A percentile compares a stretch with the other conserved stretches of the same genome.
Evolutionary conservation across 2,329 filamentous ascomycete species (phyloP).

Genomic region (Plenodomus tracheiphilus): DNA sequence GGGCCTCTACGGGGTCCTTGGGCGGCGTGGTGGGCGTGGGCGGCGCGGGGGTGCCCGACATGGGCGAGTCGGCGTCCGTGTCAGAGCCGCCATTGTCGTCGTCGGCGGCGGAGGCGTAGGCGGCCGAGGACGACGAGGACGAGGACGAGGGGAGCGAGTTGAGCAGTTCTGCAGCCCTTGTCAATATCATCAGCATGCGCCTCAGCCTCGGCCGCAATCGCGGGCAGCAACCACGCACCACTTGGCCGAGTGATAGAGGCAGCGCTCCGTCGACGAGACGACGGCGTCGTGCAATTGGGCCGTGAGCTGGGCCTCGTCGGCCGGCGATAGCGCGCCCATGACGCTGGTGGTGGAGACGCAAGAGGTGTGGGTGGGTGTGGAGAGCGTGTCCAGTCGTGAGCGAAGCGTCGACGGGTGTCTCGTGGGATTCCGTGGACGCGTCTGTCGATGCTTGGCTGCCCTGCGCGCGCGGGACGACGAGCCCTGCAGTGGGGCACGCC

Average conservation of each 20-base stretch:
- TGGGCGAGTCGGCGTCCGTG: conserved; percentile 62
- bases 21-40: conserved; percentile 53
- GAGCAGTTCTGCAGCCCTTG: conserved; percentile 90
- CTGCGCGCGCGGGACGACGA: conserved; percentile 5
- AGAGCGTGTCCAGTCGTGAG: no score
- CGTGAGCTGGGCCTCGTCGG: conserved; percentile 63
- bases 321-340: conserved; percentile 39
- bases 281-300: conserved; percentile 81
- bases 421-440: no score
- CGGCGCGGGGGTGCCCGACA: conserved; percentile 56
- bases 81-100: conserved; percentile 61
- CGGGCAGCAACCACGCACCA: conserved; percentile 68
- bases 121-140: no score
- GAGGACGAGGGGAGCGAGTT: conserved; percentile 74
- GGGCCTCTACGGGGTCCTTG: conserved; percentile 71
- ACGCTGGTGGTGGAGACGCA: neutral
- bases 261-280: conserved; percentile 89
- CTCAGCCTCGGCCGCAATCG: no score
- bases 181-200: conserved; percentile 27
- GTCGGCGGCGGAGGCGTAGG: no score
- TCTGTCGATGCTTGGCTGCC: conserved; percentile 25
- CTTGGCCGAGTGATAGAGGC: conserved; percentile 94
- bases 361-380: no score
- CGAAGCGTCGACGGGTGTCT: no score
- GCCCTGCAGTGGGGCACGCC: conserved; percentile 16